A percentile compares a stretch with the other conserved stretches of the same genome.
Evolutionary conservation across 495 filamentous ascomycete genomes (phyloP).

Genomic region (Lentithecium fluviatile): DNA sequence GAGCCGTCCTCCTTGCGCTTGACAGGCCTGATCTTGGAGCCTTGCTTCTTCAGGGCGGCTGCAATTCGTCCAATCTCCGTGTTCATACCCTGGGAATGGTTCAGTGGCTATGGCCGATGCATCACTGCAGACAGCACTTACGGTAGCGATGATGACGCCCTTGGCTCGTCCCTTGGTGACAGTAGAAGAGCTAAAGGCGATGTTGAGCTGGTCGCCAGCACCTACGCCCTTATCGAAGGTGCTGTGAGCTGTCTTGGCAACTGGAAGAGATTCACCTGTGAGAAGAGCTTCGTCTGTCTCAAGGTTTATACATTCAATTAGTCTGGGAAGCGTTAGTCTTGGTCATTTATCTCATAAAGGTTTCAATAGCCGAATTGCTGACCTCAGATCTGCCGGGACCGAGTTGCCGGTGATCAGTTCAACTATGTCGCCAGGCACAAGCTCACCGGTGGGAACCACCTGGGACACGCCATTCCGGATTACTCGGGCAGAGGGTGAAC

Average conservation of each 20-base stretch:
- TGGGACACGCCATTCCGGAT: slow-evolving; percentile 65
- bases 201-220: slow-evolving; percentile 67
- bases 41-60: slow-evolving; percentile 54
- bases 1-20: slow-evolving; percentile 42
- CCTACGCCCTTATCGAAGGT: slow-evolving; percentile 49
- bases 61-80: slow-evolving; percentile 73
- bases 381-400: slow-evolving; percentile 64
- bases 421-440: slow-evolving; percentile 76
- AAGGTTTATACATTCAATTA: slow-evolving; percentile 66
- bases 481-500: slow-evolving; percentile 72
- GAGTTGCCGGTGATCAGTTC: slow-evolving; percentile 64
- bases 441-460: slow-evolving; percentile 65
- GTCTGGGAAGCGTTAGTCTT: slow-evolving; percentile 34
- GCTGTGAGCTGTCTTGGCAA: slow-evolving; percentile 49
- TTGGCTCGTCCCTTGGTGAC: slow-evolving; percentile 66
- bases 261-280: slow-evolving; percentile 72
- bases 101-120: not conserved
- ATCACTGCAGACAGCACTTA: not conserved
- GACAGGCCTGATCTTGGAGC: slow-evolving; percentile 42
- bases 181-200: slow-evolving; percentile 68
- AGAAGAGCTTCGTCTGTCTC: slow-evolving; percentile 71
- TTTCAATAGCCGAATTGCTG: not conserved
- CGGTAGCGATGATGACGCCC: slow-evolving; percentile 63
- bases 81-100: slow-evolving; percentile 53
- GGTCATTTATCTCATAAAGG: not conserved